Evolutionary conservation across 2,329 filamentous ascomycete species (phyloP), one percentile per base, ranked within the genome.

Genomic region (Venturia oleaginea): DNA sequence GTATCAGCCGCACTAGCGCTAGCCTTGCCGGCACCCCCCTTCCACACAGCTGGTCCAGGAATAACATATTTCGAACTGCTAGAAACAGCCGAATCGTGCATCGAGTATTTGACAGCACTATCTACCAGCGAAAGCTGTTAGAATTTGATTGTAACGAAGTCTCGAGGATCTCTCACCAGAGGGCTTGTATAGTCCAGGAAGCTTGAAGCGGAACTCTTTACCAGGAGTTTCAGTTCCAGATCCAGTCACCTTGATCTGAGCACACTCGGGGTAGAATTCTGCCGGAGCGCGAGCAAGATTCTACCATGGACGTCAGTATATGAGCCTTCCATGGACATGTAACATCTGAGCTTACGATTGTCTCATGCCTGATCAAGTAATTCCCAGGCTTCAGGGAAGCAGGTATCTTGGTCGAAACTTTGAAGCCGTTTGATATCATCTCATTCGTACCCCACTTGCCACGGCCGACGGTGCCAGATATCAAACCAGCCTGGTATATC

Each of bases 181-280:
- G 15, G 67, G 66, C 42, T 69, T 66, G 55, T 71, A 71, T 22
- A 68, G 66, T 2, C 69, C 69, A 4, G 69, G 69, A 5, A 71
- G 57, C 19, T 64, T 68, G n/a, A 70, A 66, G 13, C n/a, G 60
- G 27, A 48, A 62, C 32, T 62, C 24, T 17, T 69, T 69, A 22
- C 63, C 46, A 3, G 69, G 69, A 15, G 51, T 63, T 61, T 65
- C 64, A 24, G 74, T 73, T 22, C 80, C 80, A n/a, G 72, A 72
- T 30, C 80, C 79, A 60, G 71, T 75, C 62, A 83, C 73, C 66
- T 78, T 71, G 37, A 83, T 72, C 70, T 81, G 82, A 62, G 82
- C 69, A 68, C 81, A 84, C 72, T 81, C 79, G 40, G 76, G 80
- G 71, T 80, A 83, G 70, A 76, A 76, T 75, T 80, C 81, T 2